A percentile compares a stretch with the other conserved stretches of the same genome.
phyloP scores from a whole-genome alignment of 345 rosid genomes.

The Aethionema arabicum region DNA sequence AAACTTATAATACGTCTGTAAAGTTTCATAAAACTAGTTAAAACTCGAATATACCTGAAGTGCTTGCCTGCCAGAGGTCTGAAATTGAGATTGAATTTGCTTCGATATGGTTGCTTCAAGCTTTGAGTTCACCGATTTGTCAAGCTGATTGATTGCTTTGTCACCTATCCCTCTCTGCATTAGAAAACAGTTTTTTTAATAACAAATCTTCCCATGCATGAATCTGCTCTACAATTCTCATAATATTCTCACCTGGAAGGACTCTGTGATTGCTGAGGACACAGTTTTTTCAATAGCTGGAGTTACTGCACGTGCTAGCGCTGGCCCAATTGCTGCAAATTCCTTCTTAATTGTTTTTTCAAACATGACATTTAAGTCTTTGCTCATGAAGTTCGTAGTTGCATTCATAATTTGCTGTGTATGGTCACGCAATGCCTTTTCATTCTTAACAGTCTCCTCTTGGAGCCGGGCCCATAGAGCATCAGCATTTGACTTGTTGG shows the following conservation, averaged over 20 bases:
- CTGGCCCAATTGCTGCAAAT: slow-evolving; percentile 52
- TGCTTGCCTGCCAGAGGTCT: slow-evolving; percentile 91
- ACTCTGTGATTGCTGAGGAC: slow-evolving; percentile 62
- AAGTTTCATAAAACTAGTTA: slow-evolving; percentile 7
- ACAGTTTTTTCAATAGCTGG: slow-evolving; percentile 69
- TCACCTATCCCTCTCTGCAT: slow-evolving; percentile 85
- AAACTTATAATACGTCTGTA: background rate
- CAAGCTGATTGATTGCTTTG: slow-evolving; percentile 84
- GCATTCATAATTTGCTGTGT: slow-evolving; percentile 59
- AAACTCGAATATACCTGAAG: slow-evolving; percentile 61
- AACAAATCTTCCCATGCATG: slow-evolving; percentile 2
- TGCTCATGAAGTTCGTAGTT: slow-evolving; percentile 53
- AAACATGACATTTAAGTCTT: slow-evolving; percentile 55
- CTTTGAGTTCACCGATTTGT: slow-evolving; percentile 74
- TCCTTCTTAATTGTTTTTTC: slow-evolving; percentile 78
- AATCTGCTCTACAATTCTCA: slow-evolving; percentile 14
- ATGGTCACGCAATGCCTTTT: slow-evolving; percentile 57
- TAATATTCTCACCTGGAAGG: slow-evolving; percentile 73
- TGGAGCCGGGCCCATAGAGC: slow-evolving; percentile 81
- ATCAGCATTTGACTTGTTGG: slow-evolving; percentile 66
- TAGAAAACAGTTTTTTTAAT: slow-evolving; percentile 20
- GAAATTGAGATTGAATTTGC: slow-evolving; percentile 89
- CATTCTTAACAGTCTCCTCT: slow-evolving; percentile 67
- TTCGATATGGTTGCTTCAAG: slow-evolving; percentile 76
- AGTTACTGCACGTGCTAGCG: slow-evolving; percentile 51